Evolutionary conservation across 1,284 basidiomycete genomes (phyloP).

Genomic region (Psilocybe mexicana): DNA sequence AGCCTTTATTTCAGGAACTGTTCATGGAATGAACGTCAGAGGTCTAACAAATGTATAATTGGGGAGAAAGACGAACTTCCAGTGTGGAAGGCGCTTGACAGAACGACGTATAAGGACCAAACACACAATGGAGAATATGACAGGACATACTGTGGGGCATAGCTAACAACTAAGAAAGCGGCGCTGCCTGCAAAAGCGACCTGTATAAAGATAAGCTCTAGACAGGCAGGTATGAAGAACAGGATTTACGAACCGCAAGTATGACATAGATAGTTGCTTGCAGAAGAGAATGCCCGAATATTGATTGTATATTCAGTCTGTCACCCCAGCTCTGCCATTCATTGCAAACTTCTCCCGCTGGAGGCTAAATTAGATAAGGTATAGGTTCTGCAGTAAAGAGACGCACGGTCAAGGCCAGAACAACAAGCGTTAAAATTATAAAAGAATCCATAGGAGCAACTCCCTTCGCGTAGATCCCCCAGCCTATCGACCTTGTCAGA

Average conservation of each 20-base stretch:
- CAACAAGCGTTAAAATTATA: conserved; percentile 76
- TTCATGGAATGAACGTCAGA: background rate
- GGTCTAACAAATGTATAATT: background rate
- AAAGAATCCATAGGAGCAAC: conserved; percentile 71
- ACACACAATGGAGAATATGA: background rate
- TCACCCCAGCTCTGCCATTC: conserved; percentile 75
- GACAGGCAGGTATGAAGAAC: background rate
- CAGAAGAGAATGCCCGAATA: conserved; percentile 59
- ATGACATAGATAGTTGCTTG: conserved; percentile 65
- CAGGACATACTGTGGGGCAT: conserved; percentile 65
- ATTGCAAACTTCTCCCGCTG: conserved; percentile 70
- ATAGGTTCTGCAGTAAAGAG: conserved; percentile 1
- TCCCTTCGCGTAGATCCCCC: conserved; percentile 68
- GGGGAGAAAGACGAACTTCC: conserved; percentile 49
- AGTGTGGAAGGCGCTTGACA: conserved; percentile 68
- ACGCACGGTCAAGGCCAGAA: conserved; percentile 70
- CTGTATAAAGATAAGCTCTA: conserved; percentile 33
- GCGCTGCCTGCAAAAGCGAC: conserved; percentile 63
- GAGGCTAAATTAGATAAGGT: conserved; percentile 7
- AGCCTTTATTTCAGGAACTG: conserved; percentile 79
- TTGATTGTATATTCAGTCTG: conserved; percentile 51
- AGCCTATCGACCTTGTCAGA: conserved; percentile 44
- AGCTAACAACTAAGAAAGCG: conserved; percentile 63
- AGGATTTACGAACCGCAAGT: conserved; percentile 51
- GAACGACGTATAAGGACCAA: background rate